Evolutionary conservation across 2,329 filamentous ascomycete species (phyloP), one percentile per base, ranked within the genome.

Genomic region (Xylaria sp.): DNA sequence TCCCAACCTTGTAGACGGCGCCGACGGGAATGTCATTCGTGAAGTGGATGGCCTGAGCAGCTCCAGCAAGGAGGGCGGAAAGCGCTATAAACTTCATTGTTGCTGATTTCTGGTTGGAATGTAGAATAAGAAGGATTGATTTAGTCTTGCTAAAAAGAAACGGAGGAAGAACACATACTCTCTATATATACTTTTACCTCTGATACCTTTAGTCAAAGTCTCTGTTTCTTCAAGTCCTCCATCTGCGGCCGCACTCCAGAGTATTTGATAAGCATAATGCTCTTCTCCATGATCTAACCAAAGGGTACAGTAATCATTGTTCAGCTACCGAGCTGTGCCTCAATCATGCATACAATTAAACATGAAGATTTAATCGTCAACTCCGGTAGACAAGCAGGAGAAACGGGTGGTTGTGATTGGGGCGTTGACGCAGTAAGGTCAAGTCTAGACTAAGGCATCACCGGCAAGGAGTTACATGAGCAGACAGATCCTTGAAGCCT

Each of bases 1-100:
- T 58, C 15, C 53, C 62, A 5, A 28, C 33, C 20, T 54, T 7
- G 42, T 64, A 59, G 33, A 38, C 28, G 53, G 62, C 62, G 44
- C 58, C 40, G 33, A 59, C 61, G 15, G 62, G 62, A 49, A 64
- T 64, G 28, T 64, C 53, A 28, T 64, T 57, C 1, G 40, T 48
- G 53, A 64, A 57, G 5, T 48, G 26, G 49, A 40, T 10, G 42
- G 61, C 61, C 40, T 57, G 42, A 5, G 61, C 51, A 17, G 31
- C 61, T 33, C 51, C 61, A 7, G 61, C 61, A n/a, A 64, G 42
- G 31, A 64, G 53, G 49, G 60, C 38, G 40, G 61, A 28, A 3
- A 62, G 2, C n/a, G 61, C 51, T 33, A 64, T 33, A 3, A 64
- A 31, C 51, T 57, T 17, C 54, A 58, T 58, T 3, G 20, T 42